Percentiles rank a stretch among this genome's conserved stretches.
Evolutionary conservation across 768 basidiomycete species (phyloP).

Genomic region (Calocybe gangraenosa): DNA sequence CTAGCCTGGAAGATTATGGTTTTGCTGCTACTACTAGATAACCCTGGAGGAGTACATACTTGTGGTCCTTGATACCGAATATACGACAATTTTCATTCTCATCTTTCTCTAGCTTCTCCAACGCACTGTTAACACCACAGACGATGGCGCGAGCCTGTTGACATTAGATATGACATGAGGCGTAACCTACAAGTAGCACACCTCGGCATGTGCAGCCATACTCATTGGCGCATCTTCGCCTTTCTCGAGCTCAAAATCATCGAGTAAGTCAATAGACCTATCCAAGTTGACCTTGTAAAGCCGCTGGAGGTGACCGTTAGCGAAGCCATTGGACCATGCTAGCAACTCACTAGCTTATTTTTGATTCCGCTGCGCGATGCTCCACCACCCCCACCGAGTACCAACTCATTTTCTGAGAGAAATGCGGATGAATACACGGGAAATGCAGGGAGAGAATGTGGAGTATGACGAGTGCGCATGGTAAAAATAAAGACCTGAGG

Average conservation of each 20-base stretch:
- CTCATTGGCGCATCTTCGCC: constrained; percentile 98
- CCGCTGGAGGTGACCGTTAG: constrained; percentile 38
- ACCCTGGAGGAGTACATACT: constrained; percentile 36
- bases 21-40: neutral
- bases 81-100: constrained; percentile 85
- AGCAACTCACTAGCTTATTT: constrained; percentile 78
- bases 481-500: constrained; percentile 10
- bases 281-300: constrained; percentile 59
- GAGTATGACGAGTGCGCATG: constrained; percentile 80
- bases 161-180: constrained; percentile 5
- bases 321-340: neutral
- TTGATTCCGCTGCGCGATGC: constrained; percentile 84
- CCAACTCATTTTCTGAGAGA: constrained; percentile 60
- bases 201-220: constrained; percentile 66
- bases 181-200: constrained; percentile 23
- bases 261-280: constrained; percentile 47
- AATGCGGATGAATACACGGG: constrained; percentile 90
- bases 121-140: constrained; percentile 85
- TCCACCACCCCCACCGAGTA: constrained; percentile 90
- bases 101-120: constrained; percentile 55
- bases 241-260: constrained; percentile 71
- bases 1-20: constrained; percentile 41
- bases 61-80: constrained; percentile 53
- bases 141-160: constrained; percentile 50
- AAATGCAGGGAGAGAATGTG: constrained; percentile 75